A percentile compares a stretch with the other conserved stretches of the same genome.
phyloP scores from a whole-genome alignment of 768 basidiomycete genomes.

The Naematelia aurantialba region DNA sequence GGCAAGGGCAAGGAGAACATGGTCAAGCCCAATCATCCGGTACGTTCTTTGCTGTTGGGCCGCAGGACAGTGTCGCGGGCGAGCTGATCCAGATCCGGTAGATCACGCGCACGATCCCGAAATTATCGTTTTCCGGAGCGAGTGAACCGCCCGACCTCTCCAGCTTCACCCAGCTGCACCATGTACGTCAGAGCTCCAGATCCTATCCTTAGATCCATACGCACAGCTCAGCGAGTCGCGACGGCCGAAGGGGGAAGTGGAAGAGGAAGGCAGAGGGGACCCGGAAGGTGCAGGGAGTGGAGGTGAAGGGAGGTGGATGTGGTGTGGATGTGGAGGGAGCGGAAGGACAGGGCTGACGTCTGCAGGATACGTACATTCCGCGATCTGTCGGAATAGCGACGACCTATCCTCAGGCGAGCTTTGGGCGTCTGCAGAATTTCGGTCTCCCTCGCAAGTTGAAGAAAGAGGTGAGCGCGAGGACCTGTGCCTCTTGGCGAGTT shows the following conservation, averaged over 20 bases:
- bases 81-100: neutral
- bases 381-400: conserved; percentile 33
- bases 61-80: neutral
- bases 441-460: conserved; percentile 69
- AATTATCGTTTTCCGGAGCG: neutral
- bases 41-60: neutral
- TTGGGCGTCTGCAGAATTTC: conserved; percentile 57
- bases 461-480: conserved; percentile 61
- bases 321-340: no score
- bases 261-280: conserved; percentile 1
- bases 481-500: neutral
- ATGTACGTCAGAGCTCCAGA: neutral
- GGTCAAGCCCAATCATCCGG: neutral
- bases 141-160: neutral
- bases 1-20: neutral
- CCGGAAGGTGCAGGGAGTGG: neutral
- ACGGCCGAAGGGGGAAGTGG: neutral
- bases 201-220: no score
- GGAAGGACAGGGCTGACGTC: neutral
- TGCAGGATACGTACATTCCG: neutral
- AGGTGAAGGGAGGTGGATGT: no score
- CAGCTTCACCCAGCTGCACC: neutral
- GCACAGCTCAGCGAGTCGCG: no score
- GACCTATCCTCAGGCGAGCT: conserved; percentile 18
- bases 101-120: neutral